Conservation (phyloP, 306 rosid species). For the Inga oerstediana region DNA sequence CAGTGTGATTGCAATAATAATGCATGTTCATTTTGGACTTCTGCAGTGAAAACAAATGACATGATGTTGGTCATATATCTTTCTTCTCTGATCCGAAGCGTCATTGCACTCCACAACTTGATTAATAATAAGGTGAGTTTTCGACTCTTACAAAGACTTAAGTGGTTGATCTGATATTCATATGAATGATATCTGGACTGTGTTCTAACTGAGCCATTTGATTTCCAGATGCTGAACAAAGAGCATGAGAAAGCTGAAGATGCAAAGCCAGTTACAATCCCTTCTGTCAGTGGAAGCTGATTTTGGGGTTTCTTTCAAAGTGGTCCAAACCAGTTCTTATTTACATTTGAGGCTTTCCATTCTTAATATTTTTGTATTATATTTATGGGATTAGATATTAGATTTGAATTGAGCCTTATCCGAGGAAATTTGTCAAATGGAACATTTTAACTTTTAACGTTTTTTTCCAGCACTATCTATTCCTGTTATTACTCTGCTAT, state of each 20-base stretch:
- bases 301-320: slow-evolving; percentile 6
- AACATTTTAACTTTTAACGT: background rate
- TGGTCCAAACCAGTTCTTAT: background rate
- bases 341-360: slow-evolving; percentile 27
- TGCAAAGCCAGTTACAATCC: slow-evolving; percentile 48
- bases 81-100: slow-evolving; percentile 71
- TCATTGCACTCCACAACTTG: slow-evolving; percentile 77
- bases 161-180: background rate
- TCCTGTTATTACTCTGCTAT: background rate
- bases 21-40: slow-evolving; percentile 9
- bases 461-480: background rate
- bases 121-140: slow-evolving; percentile 66
- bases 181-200: background rate
- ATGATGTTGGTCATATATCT: slow-evolving; percentile 79
- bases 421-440: background rate
- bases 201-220: background rate
- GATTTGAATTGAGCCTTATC: background rate
- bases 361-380: slow-evolving; percentile 38
- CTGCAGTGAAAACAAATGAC: slow-evolving; percentile 72
- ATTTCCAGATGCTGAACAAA: slow-evolving; percentile 62
- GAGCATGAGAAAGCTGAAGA: slow-evolving; percentile 77
- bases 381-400: background rate
- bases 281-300: slow-evolving; percentile 40
- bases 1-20: background rate
- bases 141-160: background rate